Conservation (phyloP, 2,329 filamentous ascomycete species). For the Fusarium sp. region DNA sequence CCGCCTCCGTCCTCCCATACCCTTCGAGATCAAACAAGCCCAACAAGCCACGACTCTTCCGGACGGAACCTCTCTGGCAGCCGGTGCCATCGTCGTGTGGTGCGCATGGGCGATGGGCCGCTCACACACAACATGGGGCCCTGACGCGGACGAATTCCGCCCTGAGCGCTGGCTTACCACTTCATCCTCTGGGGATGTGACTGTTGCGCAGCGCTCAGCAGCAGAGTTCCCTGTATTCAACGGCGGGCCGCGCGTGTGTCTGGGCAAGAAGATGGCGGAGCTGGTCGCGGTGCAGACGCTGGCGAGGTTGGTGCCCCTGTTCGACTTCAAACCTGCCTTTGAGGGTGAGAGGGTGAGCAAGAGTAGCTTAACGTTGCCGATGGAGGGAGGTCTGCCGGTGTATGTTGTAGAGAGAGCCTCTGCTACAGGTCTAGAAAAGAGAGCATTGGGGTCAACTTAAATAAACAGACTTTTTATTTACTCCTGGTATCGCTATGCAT, state of each 20-base stretch:
- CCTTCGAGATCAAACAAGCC: slow-evolving; percentile 73
- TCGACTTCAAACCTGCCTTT: slow-evolving; percentile 61
- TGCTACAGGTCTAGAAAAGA: neutral
- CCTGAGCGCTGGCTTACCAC: slow-evolving; percentile 67
- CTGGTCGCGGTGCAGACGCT: slow-evolving; percentile 67
- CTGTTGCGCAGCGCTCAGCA: slow-evolving; percentile 55
- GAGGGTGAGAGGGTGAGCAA: slow-evolving; percentile 63
- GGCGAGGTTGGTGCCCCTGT: slow-evolving; percentile 59
- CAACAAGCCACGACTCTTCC: slow-evolving; percentile 64
- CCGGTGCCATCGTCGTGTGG: slow-evolving; percentile 68
- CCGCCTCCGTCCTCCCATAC: slow-evolving; percentile 71
- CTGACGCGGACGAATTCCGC: slow-evolving; percentile 64
- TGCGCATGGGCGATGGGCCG: slow-evolving; percentile 73
- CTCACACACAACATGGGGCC: slow-evolving; percentile 66
- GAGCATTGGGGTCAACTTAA: neutral
- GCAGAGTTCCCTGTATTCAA: slow-evolving; percentile 74
- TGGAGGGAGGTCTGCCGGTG: slow-evolving; percentile 68
- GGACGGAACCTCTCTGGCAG: slow-evolving; percentile 68
- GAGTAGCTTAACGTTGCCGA: slow-evolving; percentile 71
- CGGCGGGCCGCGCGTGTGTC: slow-evolving; percentile 68
- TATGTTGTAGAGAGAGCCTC: slow-evolving; percentile 25
- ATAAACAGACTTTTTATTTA: slow-evolving; percentile 31
- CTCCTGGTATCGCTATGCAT: slow-evolving; percentile 36
- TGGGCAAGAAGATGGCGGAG: slow-evolving; percentile 74
- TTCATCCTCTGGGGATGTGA: slow-evolving; percentile 48